phyloP scores from a whole-genome alignment of 2,329 filamentous ascomycete genomes.

The Daldinia sp. region DNA sequence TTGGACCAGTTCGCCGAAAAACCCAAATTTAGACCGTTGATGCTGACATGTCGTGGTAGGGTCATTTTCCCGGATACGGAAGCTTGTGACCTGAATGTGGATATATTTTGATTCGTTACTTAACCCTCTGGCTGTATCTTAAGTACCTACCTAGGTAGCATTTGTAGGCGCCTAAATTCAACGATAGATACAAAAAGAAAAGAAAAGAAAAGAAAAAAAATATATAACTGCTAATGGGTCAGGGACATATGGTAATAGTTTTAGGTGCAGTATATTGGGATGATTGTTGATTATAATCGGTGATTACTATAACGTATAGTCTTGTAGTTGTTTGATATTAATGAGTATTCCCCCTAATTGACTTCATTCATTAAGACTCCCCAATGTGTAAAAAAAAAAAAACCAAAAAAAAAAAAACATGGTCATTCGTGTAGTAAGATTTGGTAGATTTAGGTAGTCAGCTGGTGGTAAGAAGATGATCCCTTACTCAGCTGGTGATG shows the following conservation, averaged over 20 bases:
- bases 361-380: too few relatives aligned
- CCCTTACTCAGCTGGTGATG: neutral
- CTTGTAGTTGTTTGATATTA: too few relatives aligned
- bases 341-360: too few relatives aligned
- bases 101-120: conserved; percentile 2
- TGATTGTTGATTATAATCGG: too few relatives aligned
- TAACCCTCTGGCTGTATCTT: conserved; percentile 2
- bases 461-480: neutral
- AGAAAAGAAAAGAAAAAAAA: too few relatives aligned
- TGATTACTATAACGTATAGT: too few relatives aligned
- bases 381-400: neutral
- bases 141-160: neutral
- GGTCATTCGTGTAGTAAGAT: conserved; percentile 13
- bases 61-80: neutral
- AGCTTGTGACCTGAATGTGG: neutral
- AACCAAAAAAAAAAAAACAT: too few relatives aligned
- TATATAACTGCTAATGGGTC: too few relatives aligned
- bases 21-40: neutral
- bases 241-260: too few relatives aligned
- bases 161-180: neutral
- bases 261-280: too few relatives aligned
- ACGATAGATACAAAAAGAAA: neutral
- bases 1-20: conserved; percentile 5
- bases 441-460: neutral
- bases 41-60: conserved; percentile 17